Percentiles rank a stretch among this genome's conserved stretches.
Evolutionary conservation across 176 grass and related monocot species (phyloP).

Genomic region (Eragrostis curvula): DNA sequence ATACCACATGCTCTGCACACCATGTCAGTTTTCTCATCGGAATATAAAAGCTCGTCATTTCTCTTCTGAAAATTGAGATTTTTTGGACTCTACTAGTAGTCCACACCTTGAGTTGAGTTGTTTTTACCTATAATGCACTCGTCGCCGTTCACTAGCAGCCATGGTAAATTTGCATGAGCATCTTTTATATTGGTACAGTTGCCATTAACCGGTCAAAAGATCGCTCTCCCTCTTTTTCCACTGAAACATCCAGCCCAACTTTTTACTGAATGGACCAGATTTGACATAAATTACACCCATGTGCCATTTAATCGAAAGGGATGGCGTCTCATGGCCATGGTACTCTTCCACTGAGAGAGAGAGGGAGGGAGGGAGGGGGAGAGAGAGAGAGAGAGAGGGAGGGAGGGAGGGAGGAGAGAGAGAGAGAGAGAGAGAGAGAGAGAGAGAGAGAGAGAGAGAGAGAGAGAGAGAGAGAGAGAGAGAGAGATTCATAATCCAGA

Average conservation of each 20-base stretch:
- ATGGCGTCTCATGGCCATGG: conserved; percentile 2
- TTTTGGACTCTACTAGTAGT: not conserved
- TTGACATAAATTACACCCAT: conserved; percentile 63
- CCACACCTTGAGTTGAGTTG: not conserved
- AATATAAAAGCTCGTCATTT: not conserved
- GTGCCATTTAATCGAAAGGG: conserved; percentile 49
- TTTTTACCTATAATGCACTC: not conserved
- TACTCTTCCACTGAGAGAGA: not conserved
- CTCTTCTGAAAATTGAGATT: not conserved
- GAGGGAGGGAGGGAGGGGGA: no score
- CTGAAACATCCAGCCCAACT: not conserved
- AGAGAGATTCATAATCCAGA: conserved; percentile 12
- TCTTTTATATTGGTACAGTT: not conserved
- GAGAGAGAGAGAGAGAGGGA: not conserved
- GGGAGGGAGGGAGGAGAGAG: no score
- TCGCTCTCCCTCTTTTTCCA: not conserved
- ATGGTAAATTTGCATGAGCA: not conserved
- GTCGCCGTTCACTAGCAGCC: not conserved
- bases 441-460: not conserved
- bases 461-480: not conserved
- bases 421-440: not conserved
- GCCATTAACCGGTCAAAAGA: not conserved
- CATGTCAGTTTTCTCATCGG: not conserved
- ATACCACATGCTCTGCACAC: not conserved
- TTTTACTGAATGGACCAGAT: conserved; percentile 54